These are phyloP conservation scores for Globisporangium abappressorium DNA, from an alignment of 352 stramenopile species.

Conservation along the genomic window DNA sequence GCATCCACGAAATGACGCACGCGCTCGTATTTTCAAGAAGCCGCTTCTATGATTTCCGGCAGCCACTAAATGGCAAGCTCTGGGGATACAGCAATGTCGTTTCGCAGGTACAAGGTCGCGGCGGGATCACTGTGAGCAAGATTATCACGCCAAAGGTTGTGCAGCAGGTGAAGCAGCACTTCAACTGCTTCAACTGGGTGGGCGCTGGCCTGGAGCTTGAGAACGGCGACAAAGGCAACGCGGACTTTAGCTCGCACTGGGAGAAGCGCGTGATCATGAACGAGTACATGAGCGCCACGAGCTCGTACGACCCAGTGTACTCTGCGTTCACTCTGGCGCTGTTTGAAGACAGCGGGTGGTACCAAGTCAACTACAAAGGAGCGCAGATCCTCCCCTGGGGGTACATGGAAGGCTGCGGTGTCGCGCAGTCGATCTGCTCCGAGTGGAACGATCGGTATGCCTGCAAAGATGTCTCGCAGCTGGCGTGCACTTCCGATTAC, in stretches of 20 bases:
- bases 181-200: constrained; percentile 68
- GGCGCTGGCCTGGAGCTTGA: constrained; percentile 68
- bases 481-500: constrained; percentile 58
- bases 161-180: constrained; percentile 64
- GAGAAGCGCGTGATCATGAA: constrained; percentile 83
- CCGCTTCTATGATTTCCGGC: constrained; percentile 59
- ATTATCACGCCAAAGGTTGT: constrained; percentile 74
- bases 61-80: constrained; percentile 50
- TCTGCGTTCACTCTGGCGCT: constrained; percentile 69
- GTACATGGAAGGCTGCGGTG: constrained; percentile 66
- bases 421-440: constrained; percentile 58
- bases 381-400: constrained; percentile 68
- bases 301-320: constrained; percentile 70
- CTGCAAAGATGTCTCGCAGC: constrained; percentile 42
- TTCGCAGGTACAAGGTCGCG: constrained; percentile 32
- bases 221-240: constrained; percentile 60
- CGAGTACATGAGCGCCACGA: constrained; percentile 83
- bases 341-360: constrained; percentile 84
- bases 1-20: constrained; percentile 81
- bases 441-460: constrained; percentile 71
- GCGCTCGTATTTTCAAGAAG: constrained; percentile 70
- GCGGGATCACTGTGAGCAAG: constrained; percentile 63
- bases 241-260: constrained; percentile 72
- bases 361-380: constrained; percentile 60
- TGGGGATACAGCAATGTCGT: constrained; percentile 75